Evolutionary conservation across 1,284 basidiomycete genomes (phyloP).

Genomic region (Tilletia caries): DNA sequence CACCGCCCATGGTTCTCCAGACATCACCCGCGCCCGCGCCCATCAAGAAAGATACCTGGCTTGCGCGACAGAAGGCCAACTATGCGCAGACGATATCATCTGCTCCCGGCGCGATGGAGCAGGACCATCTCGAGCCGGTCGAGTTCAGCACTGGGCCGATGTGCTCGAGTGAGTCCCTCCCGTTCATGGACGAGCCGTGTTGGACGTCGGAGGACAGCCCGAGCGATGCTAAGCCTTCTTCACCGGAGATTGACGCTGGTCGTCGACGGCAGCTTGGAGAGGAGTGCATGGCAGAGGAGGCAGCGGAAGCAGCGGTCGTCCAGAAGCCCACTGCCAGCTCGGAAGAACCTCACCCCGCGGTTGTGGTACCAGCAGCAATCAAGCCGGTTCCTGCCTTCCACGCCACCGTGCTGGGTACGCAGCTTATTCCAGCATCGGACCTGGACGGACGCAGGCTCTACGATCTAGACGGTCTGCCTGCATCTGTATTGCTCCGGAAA

Average conservation of each 20-base stretch:
- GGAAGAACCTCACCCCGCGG: no score
- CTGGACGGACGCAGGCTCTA: neutral
- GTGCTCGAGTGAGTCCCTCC: neutral
- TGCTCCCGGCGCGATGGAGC: neutral
- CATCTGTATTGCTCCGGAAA: neutral
- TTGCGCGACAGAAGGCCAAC: neutral
- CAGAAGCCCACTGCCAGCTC: no score
- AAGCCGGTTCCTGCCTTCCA: neutral
- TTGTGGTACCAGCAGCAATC: neutral
- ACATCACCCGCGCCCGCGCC: neutral
- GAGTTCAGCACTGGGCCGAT: no score
- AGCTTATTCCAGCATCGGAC: neutral
- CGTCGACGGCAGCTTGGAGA: no score
- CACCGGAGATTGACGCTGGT: neutral
- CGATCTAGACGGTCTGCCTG: neutral
- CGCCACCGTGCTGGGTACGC: neutral
- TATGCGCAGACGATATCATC: neutral
- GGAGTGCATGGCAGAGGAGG: no score
- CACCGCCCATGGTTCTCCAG: neutral
- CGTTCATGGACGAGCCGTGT: neutral
- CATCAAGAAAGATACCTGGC: neutral
- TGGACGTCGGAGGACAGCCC: neutral
- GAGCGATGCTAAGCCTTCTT: neutral
- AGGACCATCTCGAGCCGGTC: neutral
- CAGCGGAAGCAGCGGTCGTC: no score